phyloP scores from a whole-genome alignment of 2,329 filamentous ascomycete species.

The Thielaviopsis musarum region DNA sequence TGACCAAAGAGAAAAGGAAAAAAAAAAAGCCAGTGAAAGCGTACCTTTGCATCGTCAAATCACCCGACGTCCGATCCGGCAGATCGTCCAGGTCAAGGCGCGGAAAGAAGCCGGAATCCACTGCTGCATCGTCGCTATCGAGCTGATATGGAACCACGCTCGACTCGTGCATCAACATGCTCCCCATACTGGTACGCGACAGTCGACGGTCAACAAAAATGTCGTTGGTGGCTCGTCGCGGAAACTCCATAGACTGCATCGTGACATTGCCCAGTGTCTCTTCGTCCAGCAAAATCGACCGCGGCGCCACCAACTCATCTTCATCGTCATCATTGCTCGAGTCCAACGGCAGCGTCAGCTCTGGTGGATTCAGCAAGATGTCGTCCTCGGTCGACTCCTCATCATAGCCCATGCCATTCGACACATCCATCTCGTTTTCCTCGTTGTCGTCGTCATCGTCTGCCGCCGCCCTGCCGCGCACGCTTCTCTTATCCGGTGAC shows the following conservation, averaged over 20 bases:
- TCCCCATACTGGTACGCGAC: constrained; percentile 37
- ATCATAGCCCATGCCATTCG: constrained; percentile 15
- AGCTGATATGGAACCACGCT: constrained; percentile 20
- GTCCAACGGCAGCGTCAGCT: constrained; percentile 37
- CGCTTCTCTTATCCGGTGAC: neutral
- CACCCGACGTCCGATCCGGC: constrained; percentile 22
- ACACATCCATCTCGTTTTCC: constrained; percentile 12
- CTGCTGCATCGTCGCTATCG: constrained; percentile 25
- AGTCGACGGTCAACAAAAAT: constrained; percentile 24
- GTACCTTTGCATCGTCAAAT: constrained; percentile 28
- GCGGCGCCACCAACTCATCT: constrained; percentile 34
- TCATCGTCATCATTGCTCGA: constrained; percentile 29
- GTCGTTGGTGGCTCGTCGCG: constrained; percentile 34
- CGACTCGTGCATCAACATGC: constrained; percentile 36
- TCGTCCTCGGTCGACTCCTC: constrained; percentile 31
- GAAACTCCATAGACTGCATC: constrained; percentile 40
- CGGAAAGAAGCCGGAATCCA: constrained; percentile 37
- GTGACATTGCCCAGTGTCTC: constrained; percentile 37
- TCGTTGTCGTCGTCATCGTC: constrained; percentile 15
- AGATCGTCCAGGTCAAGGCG: constrained; percentile 27
- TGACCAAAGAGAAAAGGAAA: neutral
- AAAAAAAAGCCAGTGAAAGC: constrained; percentile 9
- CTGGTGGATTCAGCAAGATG: constrained; percentile 32
- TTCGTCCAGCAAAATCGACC: constrained; percentile 37
- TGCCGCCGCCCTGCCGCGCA: constrained; percentile 15